Evolutionary conservation across 2,329 filamentous ascomycete species (phyloP), one percentile per base, ranked within the genome.

Genomic region (Ascochyta viciae-villosae): DNA sequence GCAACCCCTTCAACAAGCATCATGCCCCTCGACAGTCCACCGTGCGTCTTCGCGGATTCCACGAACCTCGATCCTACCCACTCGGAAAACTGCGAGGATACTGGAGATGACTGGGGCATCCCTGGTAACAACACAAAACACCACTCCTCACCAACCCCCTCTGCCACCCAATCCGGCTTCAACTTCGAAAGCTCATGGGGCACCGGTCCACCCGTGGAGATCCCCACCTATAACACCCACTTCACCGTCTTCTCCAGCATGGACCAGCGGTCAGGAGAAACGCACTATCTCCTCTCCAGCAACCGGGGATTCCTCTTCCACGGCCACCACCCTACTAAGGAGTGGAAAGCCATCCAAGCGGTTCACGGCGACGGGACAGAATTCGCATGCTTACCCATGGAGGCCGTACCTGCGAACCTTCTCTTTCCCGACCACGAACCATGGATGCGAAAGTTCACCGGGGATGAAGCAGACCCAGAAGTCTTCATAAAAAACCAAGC

Each of bases 401-500:
- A 3, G 6, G 10, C 4, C 45, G 29, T 42, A 13, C 31, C 31
- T n/a, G 31, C 7, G 9, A 13, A 7, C 6, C 26, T 6, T 6
- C 22, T 55, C 16, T 55, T 46, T 27, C 40, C 52, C 2, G 3
- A 5, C 1, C 45, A 44, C 40, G 6, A n/a, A 24, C 26, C 33
- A 6, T 27, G 7, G 16, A 46, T 50, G 46, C 46, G 19, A 15
- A 34, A n/a, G 4, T 46, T 42, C 22, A 10, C 2, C 7, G 41
- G 37, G 9, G 6, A 8, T 15, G 6, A 37, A 8, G 29, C n/a
- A 13, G 13, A 29, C 12, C 3, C 6, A 6, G 19, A 9, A 1
- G 38, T 51, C 1, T 54, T 39, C 37, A 29, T 49, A 15, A 58
- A 58, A 13, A 37, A 35, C 12, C 56, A 58, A 16, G 9, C 31